Percentiles rank a stretch among this genome's conserved stretches.
Conservation (phyloP, 2,329 filamentous ascomycete genomes). For the Fusarium tjaetaba region DNA sequence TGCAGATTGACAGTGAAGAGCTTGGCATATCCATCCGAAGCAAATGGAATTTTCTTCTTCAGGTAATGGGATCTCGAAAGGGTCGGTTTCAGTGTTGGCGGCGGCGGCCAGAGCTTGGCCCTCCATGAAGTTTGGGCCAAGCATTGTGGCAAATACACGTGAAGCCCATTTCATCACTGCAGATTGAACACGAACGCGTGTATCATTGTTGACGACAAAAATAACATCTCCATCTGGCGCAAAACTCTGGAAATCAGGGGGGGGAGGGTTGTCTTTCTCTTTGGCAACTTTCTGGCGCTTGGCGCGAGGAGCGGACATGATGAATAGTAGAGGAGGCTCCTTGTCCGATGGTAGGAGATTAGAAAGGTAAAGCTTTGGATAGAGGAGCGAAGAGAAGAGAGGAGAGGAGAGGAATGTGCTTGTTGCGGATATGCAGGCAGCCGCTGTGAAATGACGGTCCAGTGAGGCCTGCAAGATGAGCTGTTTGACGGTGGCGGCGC, state of each 20-base stretch:
- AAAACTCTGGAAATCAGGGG: not conserved
- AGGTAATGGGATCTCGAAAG: not conserved
- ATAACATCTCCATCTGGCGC: not conserved
- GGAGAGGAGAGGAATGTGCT: not conserved
- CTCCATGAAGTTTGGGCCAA: conserved; percentile 1
- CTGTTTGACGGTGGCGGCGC: not conserved
- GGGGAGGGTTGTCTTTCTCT: no score
- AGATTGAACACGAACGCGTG: not conserved
- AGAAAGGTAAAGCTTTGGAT: not conserved
- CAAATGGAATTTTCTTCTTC: not conserved
- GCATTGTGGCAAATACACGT: not conserved
- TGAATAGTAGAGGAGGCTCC: no score
- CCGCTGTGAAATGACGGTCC: not conserved
- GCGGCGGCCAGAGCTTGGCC: not conserved
- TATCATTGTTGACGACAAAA: not conserved
- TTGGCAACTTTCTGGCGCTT: not conserved
- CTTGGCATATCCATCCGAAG: not conserved
- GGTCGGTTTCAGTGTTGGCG: accelerated
- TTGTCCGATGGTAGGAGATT: not conserved
- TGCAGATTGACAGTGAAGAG: not conserved
- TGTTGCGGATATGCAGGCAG: not conserved
- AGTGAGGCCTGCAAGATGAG: not conserved
- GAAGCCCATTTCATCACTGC: not conserved
- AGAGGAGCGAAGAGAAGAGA: no score
- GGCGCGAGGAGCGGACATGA: not conserved